Evolutionary conservation across 1,284 basidiomycete species (phyloP).

Genomic region (Takashimella tepidaria): DNA sequence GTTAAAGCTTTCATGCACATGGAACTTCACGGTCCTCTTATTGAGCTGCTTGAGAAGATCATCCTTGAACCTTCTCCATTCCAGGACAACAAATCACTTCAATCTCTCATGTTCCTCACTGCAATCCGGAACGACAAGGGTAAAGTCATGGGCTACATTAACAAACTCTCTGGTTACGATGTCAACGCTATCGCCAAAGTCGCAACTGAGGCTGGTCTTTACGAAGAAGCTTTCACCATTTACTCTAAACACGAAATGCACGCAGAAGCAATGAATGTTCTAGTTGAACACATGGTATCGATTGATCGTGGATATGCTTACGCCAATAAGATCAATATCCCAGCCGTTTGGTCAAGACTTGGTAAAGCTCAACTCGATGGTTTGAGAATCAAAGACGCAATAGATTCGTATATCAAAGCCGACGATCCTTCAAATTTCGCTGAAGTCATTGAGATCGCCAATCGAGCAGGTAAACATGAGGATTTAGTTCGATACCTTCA

Average conservation of each 20-base stretch:
- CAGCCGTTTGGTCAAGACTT: constrained; percentile 94
- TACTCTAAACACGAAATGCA: constrained; percentile 94
- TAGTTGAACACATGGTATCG: constrained; percentile 97
- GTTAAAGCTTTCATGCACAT: constrained; percentile 99
- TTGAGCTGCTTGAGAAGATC: constrained; percentile 98
- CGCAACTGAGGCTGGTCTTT: constrained; percentile 91
- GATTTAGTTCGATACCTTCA: constrained; percentile 96
- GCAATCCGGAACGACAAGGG: constrained; percentile 98
- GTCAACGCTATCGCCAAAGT: constrained; percentile 93
- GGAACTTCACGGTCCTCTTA: constrained; percentile 93
- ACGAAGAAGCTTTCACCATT: constrained; percentile 94
- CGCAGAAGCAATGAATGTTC: constrained; percentile 90
- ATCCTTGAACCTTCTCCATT: constrained; percentile 96
- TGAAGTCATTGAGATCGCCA: constrained; percentile 96
- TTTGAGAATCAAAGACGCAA: constrained; percentile 95
- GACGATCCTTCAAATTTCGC: constrained; percentile 92
- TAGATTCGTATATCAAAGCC: constrained; percentile 99
- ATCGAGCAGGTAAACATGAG: constrained; percentile 94
- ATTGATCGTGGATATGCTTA: constrained; percentile 96
- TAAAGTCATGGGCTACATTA: constrained; percentile 97
- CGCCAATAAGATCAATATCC: constrained; percentile 93
- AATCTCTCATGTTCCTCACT: constrained; percentile 91
- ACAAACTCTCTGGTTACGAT: constrained; percentile 94
- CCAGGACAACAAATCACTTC: constrained; percentile 92
- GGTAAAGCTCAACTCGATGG: constrained; percentile 99